A percentile compares a stretch with the other conserved stretches of the same genome.
Evolutionary conservation across 441 rosid genomes (phyloP).

Genomic region (Pelargonium cotyledonis): DNA sequence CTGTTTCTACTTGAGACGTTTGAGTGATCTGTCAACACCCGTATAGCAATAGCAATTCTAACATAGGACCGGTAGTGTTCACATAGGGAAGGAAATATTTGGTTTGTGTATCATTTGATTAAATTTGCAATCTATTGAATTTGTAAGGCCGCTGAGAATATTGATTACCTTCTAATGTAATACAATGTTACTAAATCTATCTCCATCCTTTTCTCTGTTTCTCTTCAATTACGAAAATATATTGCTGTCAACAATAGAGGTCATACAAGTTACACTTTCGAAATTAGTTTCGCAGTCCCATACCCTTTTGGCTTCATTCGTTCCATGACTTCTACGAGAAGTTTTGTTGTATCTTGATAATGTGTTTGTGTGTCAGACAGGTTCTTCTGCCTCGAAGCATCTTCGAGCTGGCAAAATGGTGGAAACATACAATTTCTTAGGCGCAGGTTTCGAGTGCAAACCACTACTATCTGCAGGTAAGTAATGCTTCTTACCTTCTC

Average conservation of each 20-base stretch:
- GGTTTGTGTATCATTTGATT: conserved; percentile 15
- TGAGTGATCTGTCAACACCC: neutral
- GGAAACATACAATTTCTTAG: neutral
- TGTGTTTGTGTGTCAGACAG: conserved; percentile 46
- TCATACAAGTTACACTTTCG: too few relatives aligned
- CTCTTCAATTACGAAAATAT: neutral
- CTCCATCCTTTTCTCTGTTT: neutral
- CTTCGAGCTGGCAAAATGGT: conserved; percentile 52
- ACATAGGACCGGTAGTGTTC: conserved; percentile 37
- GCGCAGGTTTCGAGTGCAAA: too few relatives aligned
- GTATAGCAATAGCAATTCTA: conserved; percentile 33
- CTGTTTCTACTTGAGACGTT: neutral
- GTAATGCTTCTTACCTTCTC: conserved; percentile 46
- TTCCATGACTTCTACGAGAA: conserved; percentile 72
- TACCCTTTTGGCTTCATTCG: conserved; percentile 29
- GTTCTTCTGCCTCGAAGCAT: conserved; percentile 50
- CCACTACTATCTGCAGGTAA: neutral
- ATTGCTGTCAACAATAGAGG: too few relatives aligned
- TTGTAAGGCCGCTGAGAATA: conserved; percentile 1
- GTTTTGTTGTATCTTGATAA: conserved; percentile 45
- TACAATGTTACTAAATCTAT: neutral
- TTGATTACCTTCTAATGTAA: conserved; percentile 13
- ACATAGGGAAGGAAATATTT: conserved; percentile 34
- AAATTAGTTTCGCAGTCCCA: too few relatives aligned
- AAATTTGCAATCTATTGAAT: conserved; percentile 4